Evolutionary conservation across 1,139 yeast species (phyloP).

Genomic region (Yamadazyma taylorii): DNA sequence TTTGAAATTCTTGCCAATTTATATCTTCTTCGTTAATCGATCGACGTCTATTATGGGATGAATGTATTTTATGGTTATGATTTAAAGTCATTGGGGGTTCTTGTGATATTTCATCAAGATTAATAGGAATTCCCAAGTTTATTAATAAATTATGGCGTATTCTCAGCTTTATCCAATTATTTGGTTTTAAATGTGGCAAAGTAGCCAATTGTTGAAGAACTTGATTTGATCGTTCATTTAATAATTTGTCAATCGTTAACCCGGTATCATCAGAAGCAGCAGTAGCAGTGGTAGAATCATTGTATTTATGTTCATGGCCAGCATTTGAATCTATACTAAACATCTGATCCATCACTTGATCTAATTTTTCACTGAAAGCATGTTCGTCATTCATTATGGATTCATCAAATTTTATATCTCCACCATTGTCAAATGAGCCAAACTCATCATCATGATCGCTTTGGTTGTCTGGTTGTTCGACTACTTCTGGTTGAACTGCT

Average conservation of each 20-base stretch:
- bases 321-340: conserved; percentile 16
- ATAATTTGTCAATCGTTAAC: conserved; percentile 13
- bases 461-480: conserved; percentile 13
- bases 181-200: conserved; percentile 46
- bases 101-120: conserved; percentile 16
- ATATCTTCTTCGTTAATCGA: conserved; percentile 31
- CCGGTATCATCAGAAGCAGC: no score
- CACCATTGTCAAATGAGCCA: conserved; percentile 45
- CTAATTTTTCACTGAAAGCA: conserved; percentile 18
- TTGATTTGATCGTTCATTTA: conserved; percentile 28
- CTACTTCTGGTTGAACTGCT: conserved; percentile 5
- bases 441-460: conserved; percentile 29
- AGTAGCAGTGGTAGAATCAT: background rate
- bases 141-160: conserved; percentile 57
- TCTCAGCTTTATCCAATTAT: conserved; percentile 60
- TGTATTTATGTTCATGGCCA: background rate
- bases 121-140: conserved; percentile 21
- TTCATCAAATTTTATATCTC: conserved; percentile 29
- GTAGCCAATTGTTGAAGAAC: conserved; percentile 37
- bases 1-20: conserved; percentile 31
- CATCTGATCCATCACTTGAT: conserved; percentile 21
- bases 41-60: conserved; percentile 16
- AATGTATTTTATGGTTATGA: background rate
- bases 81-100: conserved; percentile 4
- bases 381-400: conserved; percentile 4